Base-by-base conservation (phyloP, 441 rosid genomes). In the Daphne laureola region DNA sequence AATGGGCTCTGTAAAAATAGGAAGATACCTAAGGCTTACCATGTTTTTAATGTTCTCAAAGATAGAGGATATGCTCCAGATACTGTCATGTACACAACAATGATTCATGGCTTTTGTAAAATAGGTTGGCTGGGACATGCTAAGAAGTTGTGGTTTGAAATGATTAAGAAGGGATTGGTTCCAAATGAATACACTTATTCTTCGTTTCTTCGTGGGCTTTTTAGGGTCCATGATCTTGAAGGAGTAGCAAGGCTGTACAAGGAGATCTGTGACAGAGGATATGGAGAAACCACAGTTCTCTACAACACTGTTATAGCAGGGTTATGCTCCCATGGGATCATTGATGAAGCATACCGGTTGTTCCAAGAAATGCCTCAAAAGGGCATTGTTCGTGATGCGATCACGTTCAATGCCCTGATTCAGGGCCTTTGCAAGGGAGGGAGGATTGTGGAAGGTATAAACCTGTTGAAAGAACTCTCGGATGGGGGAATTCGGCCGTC, bases 251-350 rank as follows among this genome's bases (percentile, higher is more conserved):
- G 44, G 52, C 56, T 80, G 41, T 62, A 52, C 53, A 14, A 68
- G 25, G 76, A 80, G 66, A 69, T 77, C 72, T 46, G 68, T 15
- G 67, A 55, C 54, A 59, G 40, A 25, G 93, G 88, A 38, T 77
- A 54, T 23, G 66, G 61, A 57, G 75, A 70, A 62, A 77, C 65
- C 44, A 79, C 76, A 0, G 67, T 54, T 5, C 69, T 60, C 69
- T 85, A 67, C 72, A 81, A 79, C 62, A 67, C 67, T 14, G 41
- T 83, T 78, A 83, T 88, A 45, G 49, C 61, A 0, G 80, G 84
- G 63, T 70, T 79, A 40, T 74, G 77, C 63, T 54, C 62, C 4
- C 54, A 47, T 16, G 76, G 77, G 21, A 72, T 26, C 62, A 45
- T 59, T 14, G 67, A 70, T 12, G 74, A 79, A 69, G 94, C 87